Evolutionary conservation across 176 grass and related monocot species (phyloP).

Genomic region (Canna indica): DNA sequence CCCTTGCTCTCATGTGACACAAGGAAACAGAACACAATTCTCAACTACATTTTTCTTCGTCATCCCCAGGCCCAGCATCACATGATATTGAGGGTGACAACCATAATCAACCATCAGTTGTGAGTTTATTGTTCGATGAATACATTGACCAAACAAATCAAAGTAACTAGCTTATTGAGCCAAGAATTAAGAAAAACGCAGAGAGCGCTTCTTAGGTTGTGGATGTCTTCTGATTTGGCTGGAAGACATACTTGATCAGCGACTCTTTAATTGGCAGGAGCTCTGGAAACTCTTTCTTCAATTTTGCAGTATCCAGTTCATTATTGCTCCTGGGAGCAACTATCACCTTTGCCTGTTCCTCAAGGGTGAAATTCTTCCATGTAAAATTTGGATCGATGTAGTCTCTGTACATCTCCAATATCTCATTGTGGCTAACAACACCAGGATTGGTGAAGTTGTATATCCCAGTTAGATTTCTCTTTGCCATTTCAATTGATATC

Average conservation of each 20-base stretch:
- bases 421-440: slow-evolving; percentile 10
- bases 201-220: background rate
- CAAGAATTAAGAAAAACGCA: background rate
- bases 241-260: slow-evolving; percentile 9
- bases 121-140: background rate
- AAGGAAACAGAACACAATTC: too few relatives aligned
- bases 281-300: slow-evolving; percentile 13
- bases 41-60: background rate
- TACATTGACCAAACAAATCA: background rate
- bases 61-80: background rate
- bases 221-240: slow-evolving; percentile 11
- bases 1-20: too few relatives aligned
- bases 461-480: slow-evolving; percentile 12
- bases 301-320: slow-evolving; percentile 9
- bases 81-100: background rate
- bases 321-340: slow-evolving; percentile 18
- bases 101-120: slow-evolving; percentile 1
- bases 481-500: slow-evolving; percentile 15
- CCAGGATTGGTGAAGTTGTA: slow-evolving; percentile 20
- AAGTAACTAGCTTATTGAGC: slow-evolving; percentile 5
- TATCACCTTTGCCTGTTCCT: slow-evolving; percentile 12
- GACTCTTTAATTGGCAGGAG: slow-evolving; percentile 13
- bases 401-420: slow-evolving; percentile 13
- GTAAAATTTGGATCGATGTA: slow-evolving; percentile 13
- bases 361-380: slow-evolving; percentile 15